Evolutionary conservation across 805 yeast species (phyloP), one percentile per base, ranked within the genome.

Genomic region (Saccharomycopsis capsularis): DNA sequence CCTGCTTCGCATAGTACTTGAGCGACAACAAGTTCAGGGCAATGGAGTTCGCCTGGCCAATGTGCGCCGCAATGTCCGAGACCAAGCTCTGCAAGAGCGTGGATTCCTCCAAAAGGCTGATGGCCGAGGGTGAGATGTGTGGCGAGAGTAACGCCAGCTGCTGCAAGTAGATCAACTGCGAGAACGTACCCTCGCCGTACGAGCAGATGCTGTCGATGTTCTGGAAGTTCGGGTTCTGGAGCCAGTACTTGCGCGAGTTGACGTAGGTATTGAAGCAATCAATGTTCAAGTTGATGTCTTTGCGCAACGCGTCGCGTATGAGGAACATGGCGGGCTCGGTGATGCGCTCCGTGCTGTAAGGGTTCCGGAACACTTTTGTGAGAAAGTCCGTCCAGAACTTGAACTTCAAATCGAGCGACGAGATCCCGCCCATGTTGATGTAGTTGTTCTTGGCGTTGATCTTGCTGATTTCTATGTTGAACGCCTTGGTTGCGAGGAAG

Each of bases 41-140:
- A 11, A 87, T 70, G 0, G 89, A 81, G 0, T 82, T 76, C 1
- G 93, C 85, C 62, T 87, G 95, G 4, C 95, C 95, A 35, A 87
- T 65, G 63, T 86, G 95, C 0, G 95, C 93, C 9, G 79, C 74
- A 7, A 82, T 74, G 52, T 83, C 86, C 30, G 79, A 71, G 6
- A 79, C 65, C 3, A 61, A 55, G 16, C 63, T 63, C 51, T 73
- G 76, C n/a, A 79, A 59, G 4, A 53, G 54, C 0, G 71, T 64
- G 40, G 78, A 71, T 22, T 64, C 59, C 51, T 75, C 78, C 30
- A 83, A 61, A 29, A 79, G 59, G 37, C 64, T 60, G 13, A 75
- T 70, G 0, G 77, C 70, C 1, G 80, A 75, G 0, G 85, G 86
- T 1, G 82, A 71, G 5, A 81, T 66, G 2, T 68, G 63, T 1